phyloP scores from a whole-genome alignment of 2,329 filamentous ascomycete species.

The Microdochium trichocladiopsis region DNA sequence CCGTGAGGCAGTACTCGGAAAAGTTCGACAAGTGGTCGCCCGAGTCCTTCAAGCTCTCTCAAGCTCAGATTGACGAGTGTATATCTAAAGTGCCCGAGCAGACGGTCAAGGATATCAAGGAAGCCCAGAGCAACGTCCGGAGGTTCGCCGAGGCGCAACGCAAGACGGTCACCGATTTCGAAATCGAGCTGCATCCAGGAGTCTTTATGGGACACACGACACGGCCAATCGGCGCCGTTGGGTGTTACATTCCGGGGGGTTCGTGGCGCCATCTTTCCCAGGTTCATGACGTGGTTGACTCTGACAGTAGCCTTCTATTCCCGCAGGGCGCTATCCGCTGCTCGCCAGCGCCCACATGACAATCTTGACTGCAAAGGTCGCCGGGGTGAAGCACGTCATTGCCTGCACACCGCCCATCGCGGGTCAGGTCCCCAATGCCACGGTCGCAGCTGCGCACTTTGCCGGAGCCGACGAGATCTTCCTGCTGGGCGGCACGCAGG shows the following conservation, averaged over 20 bases:
- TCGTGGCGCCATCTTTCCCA: background rate
- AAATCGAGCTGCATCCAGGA: slow-evolving; percentile 40
- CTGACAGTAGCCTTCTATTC: slow-evolving; percentile 27
- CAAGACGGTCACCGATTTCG: slow-evolving; percentile 38
- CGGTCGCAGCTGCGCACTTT: slow-evolving; percentile 40
- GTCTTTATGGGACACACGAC: slow-evolving; percentile 44
- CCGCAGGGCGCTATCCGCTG: slow-evolving; percentile 43
- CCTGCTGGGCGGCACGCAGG: slow-evolving; percentile 44
- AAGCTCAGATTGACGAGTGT: slow-evolving; percentile 31
- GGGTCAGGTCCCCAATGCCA: slow-evolving; percentile 38
- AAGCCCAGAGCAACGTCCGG: slow-evolving; percentile 41
- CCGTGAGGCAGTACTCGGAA: slow-evolving; percentile 40
- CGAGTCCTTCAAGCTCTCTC: slow-evolving; percentile 37
- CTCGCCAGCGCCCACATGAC: slow-evolving; percentile 49
- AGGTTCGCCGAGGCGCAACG: slow-evolving; percentile 39
- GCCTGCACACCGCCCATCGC: slow-evolving; percentile 43
- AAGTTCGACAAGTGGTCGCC: slow-evolving; percentile 49
- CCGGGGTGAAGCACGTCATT: slow-evolving; percentile 41
- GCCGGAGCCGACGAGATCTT: slow-evolving; percentile 44
- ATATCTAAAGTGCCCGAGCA: slow-evolving; percentile 37
- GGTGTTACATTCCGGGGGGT: slow-evolving; percentile 21
- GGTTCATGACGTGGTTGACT: background rate
- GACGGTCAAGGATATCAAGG: slow-evolving; percentile 27
- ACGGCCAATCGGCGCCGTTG: slow-evolving; percentile 36
- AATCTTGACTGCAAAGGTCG: slow-evolving; percentile 45